Evolutionary conservation across 306 rosid species (phyloP).

Genomic region (Gleditsia sinensis): DNA sequence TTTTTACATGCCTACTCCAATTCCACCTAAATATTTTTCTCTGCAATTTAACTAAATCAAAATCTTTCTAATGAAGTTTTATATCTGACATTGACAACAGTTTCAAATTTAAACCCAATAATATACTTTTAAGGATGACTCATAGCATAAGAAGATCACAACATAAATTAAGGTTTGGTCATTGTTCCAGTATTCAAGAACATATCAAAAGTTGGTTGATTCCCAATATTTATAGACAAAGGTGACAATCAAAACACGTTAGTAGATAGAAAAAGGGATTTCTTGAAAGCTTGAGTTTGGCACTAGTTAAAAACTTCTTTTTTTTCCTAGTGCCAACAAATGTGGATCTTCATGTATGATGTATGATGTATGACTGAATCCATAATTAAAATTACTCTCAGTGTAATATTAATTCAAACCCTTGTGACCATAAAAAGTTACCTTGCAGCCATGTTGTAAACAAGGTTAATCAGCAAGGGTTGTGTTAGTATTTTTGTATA

Average conservation of each 20-base stretch:
- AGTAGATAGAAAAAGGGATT: not conserved
- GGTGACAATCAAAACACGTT: not conserved
- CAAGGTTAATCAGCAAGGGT: not conserved
- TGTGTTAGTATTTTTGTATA: no score
- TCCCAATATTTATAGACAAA: not conserved
- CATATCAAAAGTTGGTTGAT: not conserved
- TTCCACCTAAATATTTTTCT: not conserved
- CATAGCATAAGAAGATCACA: not conserved
- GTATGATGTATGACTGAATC: not conserved
- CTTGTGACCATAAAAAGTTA: no score
- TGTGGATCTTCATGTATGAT: not conserved
- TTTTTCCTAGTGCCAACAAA: not conserved
- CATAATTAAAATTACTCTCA: not conserved
- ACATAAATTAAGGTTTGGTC: not conserved
- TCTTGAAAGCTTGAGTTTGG: not conserved
- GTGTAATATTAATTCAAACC: not conserved
- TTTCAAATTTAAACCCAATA: not conserved
- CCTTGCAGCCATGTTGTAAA: not conserved
- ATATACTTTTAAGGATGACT: not conserved
- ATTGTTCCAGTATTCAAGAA: not conserved
- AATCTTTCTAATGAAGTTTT: not conserved
- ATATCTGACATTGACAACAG: not conserved
- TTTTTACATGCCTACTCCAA: constrained; percentile 2
- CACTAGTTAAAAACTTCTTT: not conserved
- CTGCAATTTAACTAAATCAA: not conserved